A percentile compares a stretch with the other conserved stretches of the same genome.
These are phyloP conservation scores for Boletus smithii DNA, from an alignment of 1,284 basidiomycete genomes.

Conservation along the genomic window DNA sequence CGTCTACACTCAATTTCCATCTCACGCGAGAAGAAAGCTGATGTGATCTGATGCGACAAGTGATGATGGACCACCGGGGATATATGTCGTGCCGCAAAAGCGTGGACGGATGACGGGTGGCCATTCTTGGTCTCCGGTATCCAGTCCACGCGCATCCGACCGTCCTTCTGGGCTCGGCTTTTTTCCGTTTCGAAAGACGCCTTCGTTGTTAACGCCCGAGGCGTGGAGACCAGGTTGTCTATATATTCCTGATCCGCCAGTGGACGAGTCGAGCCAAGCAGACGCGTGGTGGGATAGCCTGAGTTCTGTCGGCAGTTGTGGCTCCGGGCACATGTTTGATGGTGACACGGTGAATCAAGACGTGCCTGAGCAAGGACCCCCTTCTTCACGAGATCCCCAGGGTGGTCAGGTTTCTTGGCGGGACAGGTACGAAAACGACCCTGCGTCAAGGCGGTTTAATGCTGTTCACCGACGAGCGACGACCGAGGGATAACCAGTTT, in stretches of 20 bases:
- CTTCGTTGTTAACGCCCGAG: conserved; percentile 7
- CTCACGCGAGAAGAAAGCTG: background rate
- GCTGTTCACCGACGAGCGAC: conserved; percentile 9
- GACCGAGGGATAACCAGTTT: conserved; percentile 3
- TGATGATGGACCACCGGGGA: background rate
- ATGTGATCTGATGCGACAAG: conserved; percentile 6
- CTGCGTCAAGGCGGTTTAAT: conserved; percentile 14
- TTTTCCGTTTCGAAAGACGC: conserved; percentile 7
- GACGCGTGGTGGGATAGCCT: conserved; percentile 10
- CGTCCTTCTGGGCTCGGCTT: conserved; percentile 5
- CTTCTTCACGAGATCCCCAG: background rate
- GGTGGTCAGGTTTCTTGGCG: conserved; percentile 13
- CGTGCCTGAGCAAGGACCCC: too few species aligned
- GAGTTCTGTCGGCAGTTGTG: background rate
- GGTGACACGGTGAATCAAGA: too few species aligned
- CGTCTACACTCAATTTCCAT: background rate
- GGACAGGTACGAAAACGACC: conserved; percentile 23
- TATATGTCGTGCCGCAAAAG: conserved; percentile 24
- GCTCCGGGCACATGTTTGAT: too few species aligned
- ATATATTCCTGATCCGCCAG: conserved; percentile 11
- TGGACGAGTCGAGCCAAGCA: conserved; percentile 7
- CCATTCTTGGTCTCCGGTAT: too few species aligned
- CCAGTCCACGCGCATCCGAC: background rate
- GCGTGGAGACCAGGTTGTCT: conserved; percentile 18
- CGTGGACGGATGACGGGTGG: background rate